Base-by-base conservation (phyloP, 768 basidiomycete species). In the Pholiota molesta region DNA sequence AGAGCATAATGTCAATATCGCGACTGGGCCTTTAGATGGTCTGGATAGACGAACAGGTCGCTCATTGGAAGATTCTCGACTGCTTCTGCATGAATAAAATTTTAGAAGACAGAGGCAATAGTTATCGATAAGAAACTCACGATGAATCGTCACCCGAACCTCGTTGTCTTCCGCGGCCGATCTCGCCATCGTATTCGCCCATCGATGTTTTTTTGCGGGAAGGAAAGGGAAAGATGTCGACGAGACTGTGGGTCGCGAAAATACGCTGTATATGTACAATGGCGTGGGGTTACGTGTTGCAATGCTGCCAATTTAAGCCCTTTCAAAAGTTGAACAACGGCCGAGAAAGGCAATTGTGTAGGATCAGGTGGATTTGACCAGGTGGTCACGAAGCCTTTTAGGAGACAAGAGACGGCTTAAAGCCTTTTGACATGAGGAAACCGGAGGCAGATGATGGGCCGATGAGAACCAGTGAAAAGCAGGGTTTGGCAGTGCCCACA, bases 51-150 rank as follows among this genome's bases (percentile, higher is more conserved):
- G 69, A 62, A 85, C 83, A 62, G 75, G 68, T 61, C 74, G 70
- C 56, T 66, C 73, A 49, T 83, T 83, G 40, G 86, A 86, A 21
- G 83, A 83, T 63, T 85, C 85, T 55, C 83, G 75, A 69, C 86
- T 87, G 70, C 83, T 87, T 64, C 85, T 87, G 70, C 62, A 13
- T 37, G 47, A 21, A 14, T 33, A 14, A 23, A 47, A n/a, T 31
- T 31, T 45, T 19, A 11, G 7, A 14, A 51, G 16, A 39, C 16
- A 33, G 17, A 19, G 21, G 33, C 9, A 23, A 39, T 33, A 51
- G 33, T 21, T 49, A 56, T 49, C 19, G 10, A 19, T 6, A 37
- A 23, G 33, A 37, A 8, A 70, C 78, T 64, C 62, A 79, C 79
- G 77, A 79, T 5, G 71, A 73, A 62, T 71, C 69, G n/a, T 66